Base-by-base conservation (phyloP, 1,139 yeast species). In the Pichia sp. region DNA sequence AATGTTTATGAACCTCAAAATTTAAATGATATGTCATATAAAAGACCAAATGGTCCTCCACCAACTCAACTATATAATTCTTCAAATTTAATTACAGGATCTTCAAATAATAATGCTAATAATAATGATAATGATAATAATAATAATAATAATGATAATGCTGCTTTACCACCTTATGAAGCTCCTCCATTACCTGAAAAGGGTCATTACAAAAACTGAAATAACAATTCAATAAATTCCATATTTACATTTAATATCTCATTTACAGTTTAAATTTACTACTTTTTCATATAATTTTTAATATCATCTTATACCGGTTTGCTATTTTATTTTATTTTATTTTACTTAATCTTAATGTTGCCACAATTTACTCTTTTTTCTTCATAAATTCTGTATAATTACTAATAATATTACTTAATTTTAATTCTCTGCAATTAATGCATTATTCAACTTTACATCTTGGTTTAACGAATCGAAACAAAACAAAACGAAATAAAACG, bases 1-100 rank as follows among this genome's bases (percentile, higher is more conserved):
- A 16, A 33, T 27, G 40, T 29, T 12, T 40, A 39, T 36, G 37
- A 40, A 11, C 41, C 40, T 20, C 32, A 30, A 16, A 22, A 39
- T 20, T 12, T 30, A 6, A 22, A 27, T 20, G 35, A 45, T 16
- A 49, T 43, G 49, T 16, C 41, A 24, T 45, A 44, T 28, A 31
- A 30, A 28, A 38, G 49, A 27, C 48, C 49, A 11, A 31, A 34
- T 38, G 51, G 41, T 2, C 49, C 52, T 4, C 52, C 52, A 28
- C 50, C 52, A 20, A 33, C 51, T 16, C 27, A 35, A 33, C 32
- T 46, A 12, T 43, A 43, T 23, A 34, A 22, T 20, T 16, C 40
- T 10, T 16, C 30, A 20, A 7, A n/a, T 11, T 27, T 20, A 16
- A 10, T 5, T 9, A 24, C 32, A 9, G 39, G 43, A 9, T 40